Percentiles rank a stretch among this genome's conserved stretches.
Conservation (phyloP, 2,329 filamentous ascomycete species). For the Alternaria conjuncta region DNA sequence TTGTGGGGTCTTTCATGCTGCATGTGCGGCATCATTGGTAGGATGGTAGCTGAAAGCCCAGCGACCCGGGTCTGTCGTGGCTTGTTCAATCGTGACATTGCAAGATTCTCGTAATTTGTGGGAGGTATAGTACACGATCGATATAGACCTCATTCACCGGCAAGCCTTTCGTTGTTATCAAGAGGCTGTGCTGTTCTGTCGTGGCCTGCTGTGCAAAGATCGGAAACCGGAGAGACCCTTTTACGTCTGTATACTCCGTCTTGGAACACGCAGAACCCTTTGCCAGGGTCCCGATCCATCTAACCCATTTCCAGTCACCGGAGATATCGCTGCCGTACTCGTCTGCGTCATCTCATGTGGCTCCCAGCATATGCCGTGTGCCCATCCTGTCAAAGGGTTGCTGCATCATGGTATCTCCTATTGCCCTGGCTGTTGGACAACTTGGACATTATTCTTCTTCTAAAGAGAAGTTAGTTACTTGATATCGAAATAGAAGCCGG, state of each 20-base stretch:
- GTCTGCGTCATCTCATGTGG: constrained; percentile 21
- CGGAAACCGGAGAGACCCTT: background rate
- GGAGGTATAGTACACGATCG: constrained; percentile 1
- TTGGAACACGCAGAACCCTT: background rate
- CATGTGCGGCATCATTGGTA: constrained; percentile 1
- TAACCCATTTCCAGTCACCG: constrained; percentile 5
- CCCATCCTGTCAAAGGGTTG: constrained; percentile 19
- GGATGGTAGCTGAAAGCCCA: background rate
- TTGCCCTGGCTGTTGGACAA: constrained; percentile 71
- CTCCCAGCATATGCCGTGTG: constrained; percentile 19
- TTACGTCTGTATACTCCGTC: background rate
- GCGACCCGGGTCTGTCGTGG: constrained; percentile 1
- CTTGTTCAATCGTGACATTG: constrained; percentile 2
- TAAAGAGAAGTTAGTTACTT: constrained; percentile 49
- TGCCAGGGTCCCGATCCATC: background rate
- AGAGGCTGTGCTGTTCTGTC: constrained; percentile 2
- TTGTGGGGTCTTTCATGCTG: background rate
- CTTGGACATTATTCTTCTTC: constrained; percentile 91
- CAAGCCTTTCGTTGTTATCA: background rate
- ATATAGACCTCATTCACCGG: background rate
- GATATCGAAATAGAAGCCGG: background rate
- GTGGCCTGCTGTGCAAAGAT: constrained; percentile 2
- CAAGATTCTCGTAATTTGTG: background rate
- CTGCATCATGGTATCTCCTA: constrained; percentile 21
- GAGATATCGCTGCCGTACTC: constrained; percentile 15